Base-by-base conservation (phyloP, 768 basidiomycete genomes). In the Suillus subluteus region DNA sequence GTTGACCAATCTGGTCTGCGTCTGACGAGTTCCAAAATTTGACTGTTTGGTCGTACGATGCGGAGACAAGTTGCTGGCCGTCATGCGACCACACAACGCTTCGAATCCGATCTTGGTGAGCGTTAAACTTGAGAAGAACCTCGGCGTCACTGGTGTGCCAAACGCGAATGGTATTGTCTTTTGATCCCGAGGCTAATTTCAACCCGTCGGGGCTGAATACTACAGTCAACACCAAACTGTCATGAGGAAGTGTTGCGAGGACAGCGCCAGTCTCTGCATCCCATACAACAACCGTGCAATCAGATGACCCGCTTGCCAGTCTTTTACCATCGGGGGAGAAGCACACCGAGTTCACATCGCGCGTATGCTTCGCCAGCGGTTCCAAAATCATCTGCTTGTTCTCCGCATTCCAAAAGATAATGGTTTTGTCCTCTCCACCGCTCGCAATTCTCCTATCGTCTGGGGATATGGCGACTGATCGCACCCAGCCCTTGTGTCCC, bases 281-380 rank as follows among this genome's bases (percentile, higher is more conserved):
- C 68, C 68, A 69, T 35, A 69, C 11, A n/a, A 63, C 18, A 11
- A 69, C 38, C 2, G 46, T 69, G 2, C 40, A 21, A 46, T 84
- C 82, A 23, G 79, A 70, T 37, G 76, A 77, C 2, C 79, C 82
- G 16, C 81, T 80, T 40, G 79, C 81, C 23, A 84, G 73, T 59
- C 77, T 74, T 50, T 78, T 75, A 2, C 80, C 80, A 70, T 83
- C 80, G 35, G 82, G 81, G 11, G 79, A 81, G 64, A 84, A 78
- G 68, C 75, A 70, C 61, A 83, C 75, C 35, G 74, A 75, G n/a
- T n/a, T 46, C n/a, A 70, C 48, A 1, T 79, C 80, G 46, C 30
- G 37, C 6, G 46, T 23, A 58, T 70, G 69, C 16, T 61, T 62
- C n/a, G n/a, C 40, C 38, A 55, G 35, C 16, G 26, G 40, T 11